Evolutionary conservation across 805 yeast species (phyloP).

Genomic region (Babjeviella inositovora): DNA sequence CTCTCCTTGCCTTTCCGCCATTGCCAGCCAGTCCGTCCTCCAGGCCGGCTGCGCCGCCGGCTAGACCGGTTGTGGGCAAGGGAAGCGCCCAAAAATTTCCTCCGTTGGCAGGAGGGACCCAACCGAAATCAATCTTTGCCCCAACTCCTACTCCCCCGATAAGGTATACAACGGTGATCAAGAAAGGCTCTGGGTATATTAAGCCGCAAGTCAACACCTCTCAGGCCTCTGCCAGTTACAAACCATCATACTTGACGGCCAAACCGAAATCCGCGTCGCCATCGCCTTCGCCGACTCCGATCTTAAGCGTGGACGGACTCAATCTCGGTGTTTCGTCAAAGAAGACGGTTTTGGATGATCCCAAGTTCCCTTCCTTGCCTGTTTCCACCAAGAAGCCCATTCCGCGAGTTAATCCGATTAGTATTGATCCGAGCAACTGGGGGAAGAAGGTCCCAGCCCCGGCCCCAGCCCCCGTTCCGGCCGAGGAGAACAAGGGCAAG

Average conservation of each 20-base stretch:
- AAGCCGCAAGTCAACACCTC: conserved; percentile 6
- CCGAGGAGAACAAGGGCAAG: conserved; percentile 6
- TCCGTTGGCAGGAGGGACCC: no score
- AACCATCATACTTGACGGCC: conserved; percentile 15
- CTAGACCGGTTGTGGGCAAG: no score
- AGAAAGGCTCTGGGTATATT: conserved; percentile 6
- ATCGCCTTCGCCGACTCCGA: no score
- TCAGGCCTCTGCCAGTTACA: conserved; percentile 8
- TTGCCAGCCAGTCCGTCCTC: no score
- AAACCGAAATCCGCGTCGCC: no score
- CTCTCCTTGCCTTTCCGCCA: no score
- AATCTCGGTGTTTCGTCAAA: no score
- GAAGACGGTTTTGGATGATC: conserved; percentile 2
- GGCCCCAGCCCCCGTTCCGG: conserved; percentile 1
- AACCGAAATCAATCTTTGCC: no score
- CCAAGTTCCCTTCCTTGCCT: conserved; percentile 15
- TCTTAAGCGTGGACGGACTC: no score
- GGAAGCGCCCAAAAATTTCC: no score
- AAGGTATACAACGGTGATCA: conserved; percentile 16
- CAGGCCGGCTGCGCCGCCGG: no score
- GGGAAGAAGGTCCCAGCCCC: conserved; percentile 10
- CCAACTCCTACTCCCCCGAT: no score
- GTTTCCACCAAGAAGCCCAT: conserved; percentile 19
- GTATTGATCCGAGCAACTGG: conserved; percentile 13
- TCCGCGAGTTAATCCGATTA: conserved; percentile 44